phyloP scores from a whole-genome alignment of 768 basidiomycete species.

The Hypsizygus marmoreus region DNA sequence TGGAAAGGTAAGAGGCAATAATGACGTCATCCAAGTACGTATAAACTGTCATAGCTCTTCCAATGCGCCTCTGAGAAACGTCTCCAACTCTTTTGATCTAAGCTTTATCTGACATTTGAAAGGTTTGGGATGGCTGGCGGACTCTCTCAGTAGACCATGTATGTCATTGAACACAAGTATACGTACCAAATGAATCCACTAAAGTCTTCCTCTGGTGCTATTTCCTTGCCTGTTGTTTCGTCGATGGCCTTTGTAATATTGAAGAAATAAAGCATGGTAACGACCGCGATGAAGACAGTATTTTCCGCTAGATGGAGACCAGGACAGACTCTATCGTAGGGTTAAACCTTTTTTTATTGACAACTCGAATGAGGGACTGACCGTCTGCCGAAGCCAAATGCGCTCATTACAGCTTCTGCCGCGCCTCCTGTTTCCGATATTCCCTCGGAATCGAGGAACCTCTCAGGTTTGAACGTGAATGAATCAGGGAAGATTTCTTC shows the following conservation, averaged over 20 bases:
- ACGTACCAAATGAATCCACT: slow-evolving; percentile 1
- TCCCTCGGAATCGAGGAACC: neutral
- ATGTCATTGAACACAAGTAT: neutral
- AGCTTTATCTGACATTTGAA: neutral
- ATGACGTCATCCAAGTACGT: no score
- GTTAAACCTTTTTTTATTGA: no score
- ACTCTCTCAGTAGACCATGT: no score
- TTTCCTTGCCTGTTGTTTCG: neutral
- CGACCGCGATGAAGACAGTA: neutral
- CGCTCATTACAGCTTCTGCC: neutral
- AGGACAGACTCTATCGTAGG: neutral
- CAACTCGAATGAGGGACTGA: neutral
- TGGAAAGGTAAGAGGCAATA: no score
- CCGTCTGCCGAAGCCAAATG: neutral
- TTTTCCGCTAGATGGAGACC: neutral
- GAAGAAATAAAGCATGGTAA: neutral
- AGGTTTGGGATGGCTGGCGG: neutral
- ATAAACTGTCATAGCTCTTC: no score
- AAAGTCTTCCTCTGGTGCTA: neutral
- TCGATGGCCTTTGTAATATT: neutral
- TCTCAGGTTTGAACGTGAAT: neutral
- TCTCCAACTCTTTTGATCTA: neutral
- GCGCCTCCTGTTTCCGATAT: neutral
- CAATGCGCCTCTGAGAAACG: neutral
- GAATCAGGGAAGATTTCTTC: neutral